phyloP scores from a whole-genome alignment of 2,329 filamentous ascomycete genomes.

The Chrysoporthe cubensis region DNA sequence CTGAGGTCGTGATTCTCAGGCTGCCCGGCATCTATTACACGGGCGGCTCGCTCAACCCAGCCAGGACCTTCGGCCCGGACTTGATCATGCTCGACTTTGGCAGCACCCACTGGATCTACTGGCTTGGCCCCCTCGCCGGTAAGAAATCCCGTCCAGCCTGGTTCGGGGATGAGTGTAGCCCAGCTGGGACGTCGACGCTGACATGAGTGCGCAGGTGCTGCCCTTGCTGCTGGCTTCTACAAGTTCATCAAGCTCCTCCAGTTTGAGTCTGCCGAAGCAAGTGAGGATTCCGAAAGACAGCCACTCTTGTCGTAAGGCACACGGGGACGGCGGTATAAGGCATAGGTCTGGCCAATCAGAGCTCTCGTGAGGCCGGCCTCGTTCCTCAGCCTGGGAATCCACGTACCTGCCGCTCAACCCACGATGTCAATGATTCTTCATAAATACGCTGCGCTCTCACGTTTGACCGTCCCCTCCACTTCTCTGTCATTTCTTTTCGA shows the following conservation, averaged over 20 bases:
- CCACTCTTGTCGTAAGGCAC: conserved; percentile 19
- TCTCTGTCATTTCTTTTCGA: too few relatives aligned
- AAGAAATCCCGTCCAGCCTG: conserved; percentile 33
- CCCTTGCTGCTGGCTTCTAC: conserved; percentile 43
- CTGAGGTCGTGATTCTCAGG: not conserved
- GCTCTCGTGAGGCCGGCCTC: not conserved
- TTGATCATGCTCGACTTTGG: conserved; percentile 44
- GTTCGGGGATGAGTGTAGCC: too few relatives aligned
- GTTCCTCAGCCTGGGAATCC: too few relatives aligned
- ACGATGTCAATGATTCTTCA: too few relatives aligned
- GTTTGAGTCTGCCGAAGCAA: conserved; percentile 18
- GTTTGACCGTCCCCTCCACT: too few relatives aligned
- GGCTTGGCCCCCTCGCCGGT: conserved; percentile 54
- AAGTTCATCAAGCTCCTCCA: conserved; percentile 52
- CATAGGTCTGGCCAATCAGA: too few relatives aligned
- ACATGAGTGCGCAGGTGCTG: conserved; percentile 12
- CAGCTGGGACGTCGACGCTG: not conserved
- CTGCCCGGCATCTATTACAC: conserved; percentile 46
- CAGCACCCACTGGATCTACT: conserved; percentile 55
- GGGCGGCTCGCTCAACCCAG: conserved; percentile 53
- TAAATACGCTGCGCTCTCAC: too few relatives aligned
- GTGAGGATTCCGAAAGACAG: conserved; percentile 21
- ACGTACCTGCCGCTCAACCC: too few relatives aligned
- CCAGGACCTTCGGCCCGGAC: conserved; percentile 51
- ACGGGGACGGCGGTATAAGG: not conserved